Percentiles rank a stretch among this genome's conserved stretches.
Evolutionary conservation across 176 grass and related monocot species (phyloP).

Genomic region (Leersia perrieri): DNA sequence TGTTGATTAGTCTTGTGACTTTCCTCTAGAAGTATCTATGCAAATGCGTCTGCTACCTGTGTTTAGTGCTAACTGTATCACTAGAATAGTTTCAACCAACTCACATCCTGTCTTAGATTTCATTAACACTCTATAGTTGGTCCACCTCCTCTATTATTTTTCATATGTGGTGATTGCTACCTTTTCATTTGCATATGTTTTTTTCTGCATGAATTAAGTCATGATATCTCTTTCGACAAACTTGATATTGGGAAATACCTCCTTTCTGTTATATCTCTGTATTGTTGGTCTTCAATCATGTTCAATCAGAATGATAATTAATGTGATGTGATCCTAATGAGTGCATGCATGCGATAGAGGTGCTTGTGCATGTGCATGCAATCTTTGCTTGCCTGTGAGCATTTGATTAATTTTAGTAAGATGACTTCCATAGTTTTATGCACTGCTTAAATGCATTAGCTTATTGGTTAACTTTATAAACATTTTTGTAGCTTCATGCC

Average conservation of each 20-base stretch:
- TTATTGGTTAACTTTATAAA: constrained; percentile 3
- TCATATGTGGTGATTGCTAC: not conserved
- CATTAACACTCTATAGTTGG: not conserved
- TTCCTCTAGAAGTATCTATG: not conserved
- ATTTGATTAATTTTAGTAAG: constrained; percentile 9
- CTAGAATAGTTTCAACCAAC: not conserved
- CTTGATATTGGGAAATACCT: not conserved
- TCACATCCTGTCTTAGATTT: not conserved
- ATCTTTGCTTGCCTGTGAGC: not conserved
- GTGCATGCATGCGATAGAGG: not conserved
- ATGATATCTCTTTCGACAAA: not conserved
- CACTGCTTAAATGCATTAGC: constrained; percentile 12
- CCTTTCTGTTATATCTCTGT: not conserved
- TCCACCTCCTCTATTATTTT: constrained; percentile 2
- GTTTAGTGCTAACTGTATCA: constrained; percentile 8
- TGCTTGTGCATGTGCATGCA: not conserved
- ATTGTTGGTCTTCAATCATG: not conserved
- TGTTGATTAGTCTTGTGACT: not conserved
- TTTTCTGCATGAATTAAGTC: not conserved
- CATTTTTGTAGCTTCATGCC: constrained; percentile 81
- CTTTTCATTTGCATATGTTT: not conserved
- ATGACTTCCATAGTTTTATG: not conserved
- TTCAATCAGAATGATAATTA: constrained; percentile 4
- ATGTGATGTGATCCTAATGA: not conserved
- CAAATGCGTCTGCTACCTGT: not conserved